Percentiles rank a stretch among this genome's conserved stretches.
Conservation (phyloP, 1,284 basidiomycete species). For the Trichosporon coremiiforme region DNA sequence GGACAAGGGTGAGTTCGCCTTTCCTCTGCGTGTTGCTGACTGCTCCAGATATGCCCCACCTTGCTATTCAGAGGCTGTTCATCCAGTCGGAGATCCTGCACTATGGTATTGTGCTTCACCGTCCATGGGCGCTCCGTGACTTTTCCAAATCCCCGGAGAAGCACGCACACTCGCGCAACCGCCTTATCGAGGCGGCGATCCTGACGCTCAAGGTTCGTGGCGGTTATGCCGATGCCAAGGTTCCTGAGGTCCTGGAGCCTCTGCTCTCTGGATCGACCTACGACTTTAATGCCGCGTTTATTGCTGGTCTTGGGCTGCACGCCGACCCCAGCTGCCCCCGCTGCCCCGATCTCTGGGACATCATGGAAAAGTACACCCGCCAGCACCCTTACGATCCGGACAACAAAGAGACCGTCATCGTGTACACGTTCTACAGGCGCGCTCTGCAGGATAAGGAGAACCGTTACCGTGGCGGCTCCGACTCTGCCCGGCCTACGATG, state of each 20-base stretch:
- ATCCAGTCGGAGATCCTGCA: slow-evolving; percentile 54
- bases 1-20: slow-evolving; percentile 46
- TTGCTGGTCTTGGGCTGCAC: slow-evolving; percentile 52
- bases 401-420: slow-evolving; percentile 51
- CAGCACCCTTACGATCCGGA: slow-evolving; percentile 43
- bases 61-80: slow-evolving; percentile 53
- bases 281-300: slow-evolving; percentile 55
- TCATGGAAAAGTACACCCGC: slow-evolving; percentile 49
- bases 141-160: slow-evolving; percentile 37
- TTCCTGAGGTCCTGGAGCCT: slow-evolving; percentile 51
- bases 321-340: slow-evolving; percentile 42
- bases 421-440: slow-evolving; percentile 47
- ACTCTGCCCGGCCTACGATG: neutral
- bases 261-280: slow-evolving; percentile 48
- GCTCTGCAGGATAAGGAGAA: slow-evolving; percentile 34
- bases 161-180: slow-evolving; percentile 45
- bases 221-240: slow-evolving; percentile 29
- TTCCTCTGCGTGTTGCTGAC: no score
- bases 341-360: slow-evolving; percentile 47
- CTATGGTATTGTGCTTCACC: slow-evolving; percentile 53
- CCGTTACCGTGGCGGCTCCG: neutral
- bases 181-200: slow-evolving; percentile 52
- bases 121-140: slow-evolving; percentile 53
- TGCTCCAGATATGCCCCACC: slow-evolving; percentile 39
- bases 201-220: slow-evolving; percentile 47